phyloP scores from a whole-genome alignment of 768 basidiomycete species.

The Macrolepiota albuminosa region DNA sequence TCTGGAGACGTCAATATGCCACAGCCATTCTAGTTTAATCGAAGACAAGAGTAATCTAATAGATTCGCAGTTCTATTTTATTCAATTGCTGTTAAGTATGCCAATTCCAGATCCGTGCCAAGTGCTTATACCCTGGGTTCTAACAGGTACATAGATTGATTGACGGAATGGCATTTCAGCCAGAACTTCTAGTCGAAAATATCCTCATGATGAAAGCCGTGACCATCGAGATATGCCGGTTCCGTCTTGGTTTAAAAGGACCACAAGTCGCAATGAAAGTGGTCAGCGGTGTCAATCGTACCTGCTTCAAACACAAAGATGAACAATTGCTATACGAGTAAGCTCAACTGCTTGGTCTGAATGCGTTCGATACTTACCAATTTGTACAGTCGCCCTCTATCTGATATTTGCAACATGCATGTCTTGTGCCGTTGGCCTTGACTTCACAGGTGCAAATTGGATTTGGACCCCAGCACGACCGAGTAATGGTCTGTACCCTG shows the following conservation, averaged over 20 bases:
- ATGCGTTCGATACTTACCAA: neutral
- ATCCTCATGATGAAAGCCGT: neutral
- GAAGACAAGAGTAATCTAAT: neutral
- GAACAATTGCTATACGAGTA: neutral
- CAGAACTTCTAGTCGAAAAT: neutral
- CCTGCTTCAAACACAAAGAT: neutral
- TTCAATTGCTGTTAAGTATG: neutral
- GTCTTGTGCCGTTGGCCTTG: slow-evolving; percentile 6
- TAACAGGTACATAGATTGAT: neutral
- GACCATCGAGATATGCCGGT: too few relatives aligned
- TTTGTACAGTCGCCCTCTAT: neutral
- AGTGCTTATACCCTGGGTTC: too few relatives aligned
- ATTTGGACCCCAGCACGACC: slow-evolving; percentile 25
- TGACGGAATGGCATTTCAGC: neutral
- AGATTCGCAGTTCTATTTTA: neutral
- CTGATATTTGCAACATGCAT: slow-evolving; percentile 6
- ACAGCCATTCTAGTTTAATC: neutral
- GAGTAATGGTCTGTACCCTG: slow-evolving; percentile 15
- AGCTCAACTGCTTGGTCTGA: neutral
- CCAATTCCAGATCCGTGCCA: too few relatives aligned
- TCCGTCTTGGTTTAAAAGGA: neutral
- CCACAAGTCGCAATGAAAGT: neutral
- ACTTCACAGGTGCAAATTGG: slow-evolving; percentile 20
- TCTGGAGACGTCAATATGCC: neutral
- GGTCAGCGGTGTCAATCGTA: neutral